These are phyloP conservation scores for Wallacemonas sp. DNA, from an alignment of 208 protist genomes.

Conservation along the genomic window DNA sequence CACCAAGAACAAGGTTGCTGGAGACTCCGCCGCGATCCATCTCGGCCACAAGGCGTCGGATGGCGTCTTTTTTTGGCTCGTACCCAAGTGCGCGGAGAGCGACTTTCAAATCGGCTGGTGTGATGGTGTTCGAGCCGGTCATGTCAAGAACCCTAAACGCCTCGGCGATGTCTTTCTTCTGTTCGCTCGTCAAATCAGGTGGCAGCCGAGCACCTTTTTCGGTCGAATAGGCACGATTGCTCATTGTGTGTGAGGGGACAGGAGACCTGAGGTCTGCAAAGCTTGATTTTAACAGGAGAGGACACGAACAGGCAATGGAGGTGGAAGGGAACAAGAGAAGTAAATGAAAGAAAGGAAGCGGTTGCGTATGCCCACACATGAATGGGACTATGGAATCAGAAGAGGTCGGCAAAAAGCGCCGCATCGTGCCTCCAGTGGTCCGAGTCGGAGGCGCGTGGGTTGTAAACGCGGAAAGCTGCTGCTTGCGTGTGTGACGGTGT, in stretches of 20 bases:
- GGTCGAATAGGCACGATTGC: slow-evolving; percentile 53
- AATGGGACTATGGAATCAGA: no score
- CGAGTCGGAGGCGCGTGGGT: no score
- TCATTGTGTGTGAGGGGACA: slow-evolving; percentile 25
- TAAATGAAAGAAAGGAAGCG: no score
- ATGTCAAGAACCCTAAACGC: slow-evolving; percentile 96
- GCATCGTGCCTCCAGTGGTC: no score
- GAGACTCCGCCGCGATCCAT: slow-evolving; percentile 92
- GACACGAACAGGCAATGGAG: no score
- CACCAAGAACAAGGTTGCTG: slow-evolving; percentile 87
- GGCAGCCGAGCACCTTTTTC: slow-evolving; percentile 60
- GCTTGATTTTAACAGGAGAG: no score
- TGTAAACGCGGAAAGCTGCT: no score
- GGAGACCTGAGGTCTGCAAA: no score
- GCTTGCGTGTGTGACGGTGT: no score
- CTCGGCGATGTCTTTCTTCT: slow-evolving; percentile 92
- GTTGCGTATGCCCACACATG: no score
- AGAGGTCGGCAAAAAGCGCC: no score
- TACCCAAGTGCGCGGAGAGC: slow-evolving; percentile 94
- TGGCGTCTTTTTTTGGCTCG: slow-evolving; percentile 93
- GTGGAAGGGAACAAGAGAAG: no score
- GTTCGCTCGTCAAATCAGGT: slow-evolving; percentile 81
- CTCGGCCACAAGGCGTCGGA: slow-evolving; percentile 91
- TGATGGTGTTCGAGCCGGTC: slow-evolving; percentile 93
- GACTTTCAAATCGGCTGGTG: slow-evolving; percentile 93